Percentiles rank a stretch among this genome's conserved stretches.
Conservation (phyloP, 768 basidiomycete species). For the Mycena metata region DNA sequence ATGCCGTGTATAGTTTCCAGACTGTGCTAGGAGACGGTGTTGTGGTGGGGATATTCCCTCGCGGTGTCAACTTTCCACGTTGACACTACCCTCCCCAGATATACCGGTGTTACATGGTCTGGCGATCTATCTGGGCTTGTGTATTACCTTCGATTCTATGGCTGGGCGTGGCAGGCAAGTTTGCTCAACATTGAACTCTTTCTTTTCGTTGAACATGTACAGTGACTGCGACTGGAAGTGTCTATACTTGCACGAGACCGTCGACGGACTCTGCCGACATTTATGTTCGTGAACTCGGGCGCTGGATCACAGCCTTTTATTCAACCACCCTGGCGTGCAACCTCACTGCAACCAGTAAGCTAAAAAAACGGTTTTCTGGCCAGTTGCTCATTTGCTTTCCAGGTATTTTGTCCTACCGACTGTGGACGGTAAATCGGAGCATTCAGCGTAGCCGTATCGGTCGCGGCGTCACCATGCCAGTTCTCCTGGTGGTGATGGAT, state of each 20-base stretch:
- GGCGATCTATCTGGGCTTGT: constrained; percentile 45
- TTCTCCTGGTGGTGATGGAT: constrained; percentile 52
- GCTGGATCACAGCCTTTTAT: constrained; percentile 54
- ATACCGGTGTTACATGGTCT: constrained; percentile 46
- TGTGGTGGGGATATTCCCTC: constrained; percentile 2
- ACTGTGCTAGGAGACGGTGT: constrained; percentile 31
- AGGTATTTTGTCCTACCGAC: constrained; percentile 26
- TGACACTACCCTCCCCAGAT: constrained; percentile 12
- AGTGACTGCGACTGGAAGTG: constrained; percentile 12
- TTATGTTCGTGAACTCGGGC: constrained; percentile 43
- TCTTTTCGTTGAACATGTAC: neutral
- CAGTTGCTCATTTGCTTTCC: neutral
- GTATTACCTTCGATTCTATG: constrained; percentile 48
- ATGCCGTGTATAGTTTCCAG: constrained; percentile 13
- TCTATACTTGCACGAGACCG: constrained; percentile 8
- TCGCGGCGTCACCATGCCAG: constrained; percentile 37
- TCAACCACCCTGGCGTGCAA: constrained; percentile 49
- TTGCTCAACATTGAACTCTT: neutral
- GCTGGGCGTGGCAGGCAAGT: constrained; percentile 42
- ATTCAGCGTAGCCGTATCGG: constrained; percentile 46
- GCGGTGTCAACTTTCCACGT: no score
- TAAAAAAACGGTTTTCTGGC: neutral
- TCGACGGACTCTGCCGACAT: constrained; percentile 33
- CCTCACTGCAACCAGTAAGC: constrained; percentile 47
- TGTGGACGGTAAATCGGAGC: constrained; percentile 19